Evolutionary conservation across 768 basidiomycete species (phyloP), one percentile per base, ranked within the genome.

Genomic region (Stropharia rugosoannulata): DNA sequence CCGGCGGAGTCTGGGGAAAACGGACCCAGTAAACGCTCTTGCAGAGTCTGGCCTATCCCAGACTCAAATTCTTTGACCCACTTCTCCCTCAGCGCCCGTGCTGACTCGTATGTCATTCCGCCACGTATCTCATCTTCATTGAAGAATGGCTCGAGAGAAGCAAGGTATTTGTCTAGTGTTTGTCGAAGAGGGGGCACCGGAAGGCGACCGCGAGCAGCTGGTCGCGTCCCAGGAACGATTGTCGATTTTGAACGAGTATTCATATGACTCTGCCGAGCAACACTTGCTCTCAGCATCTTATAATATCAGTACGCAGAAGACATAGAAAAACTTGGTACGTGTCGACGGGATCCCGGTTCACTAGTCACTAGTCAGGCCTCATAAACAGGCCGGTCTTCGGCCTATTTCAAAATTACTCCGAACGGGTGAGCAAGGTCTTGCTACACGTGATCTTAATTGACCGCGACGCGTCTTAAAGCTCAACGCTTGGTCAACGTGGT

Each of bases 151-250:
- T 85, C 78, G 1, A 98, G 69, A 15, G 90, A 89, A 51, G 80
- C 80, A 16, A 95, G 72, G 67, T 97, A 98, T 54, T 79, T 81
- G 60, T 89, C 80, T 37, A 98, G 75, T 0, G 91, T 90, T 63
- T 83, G 78, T 32, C 80, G 78, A 1, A 98, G 80, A 56, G 86
- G 80, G 15, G 94, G 95, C 3, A 97, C 82, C 1, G 95, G 95
- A 9, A 97, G 77, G 54, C 91, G 84, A 10, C 87, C 87, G 35
- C 91, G 68, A 0, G 56, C 60, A 57, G 68, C 65, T 1, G 68
- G 55, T 15, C 65, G 66, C 36, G 64, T 47, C 16, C 58, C 36
- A 6, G 61, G 32, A 4, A 56, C 29, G n/a, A 58, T 55, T 13
- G 64, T 62, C 27, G 64, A 65, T 29, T 55, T 60, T 25, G 66